Evolutionary conservation across 2,329 filamentous ascomycete genomes (phyloP).

Genomic region (Lojkania enalia): DNA sequence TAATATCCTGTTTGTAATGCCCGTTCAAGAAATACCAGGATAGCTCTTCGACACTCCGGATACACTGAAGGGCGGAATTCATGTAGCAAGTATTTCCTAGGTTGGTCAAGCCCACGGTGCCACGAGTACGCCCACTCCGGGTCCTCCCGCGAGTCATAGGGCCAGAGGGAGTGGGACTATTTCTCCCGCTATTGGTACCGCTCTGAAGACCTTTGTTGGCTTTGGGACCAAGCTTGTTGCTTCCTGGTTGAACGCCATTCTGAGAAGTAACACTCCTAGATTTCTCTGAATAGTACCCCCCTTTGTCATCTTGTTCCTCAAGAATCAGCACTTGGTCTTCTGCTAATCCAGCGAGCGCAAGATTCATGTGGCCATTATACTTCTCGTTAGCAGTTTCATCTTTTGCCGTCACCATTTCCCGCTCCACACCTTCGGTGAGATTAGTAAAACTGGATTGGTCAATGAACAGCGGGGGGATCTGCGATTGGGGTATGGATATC

Average conservation of each 20-base stretch:
- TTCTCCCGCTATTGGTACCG: constrained; percentile 61
- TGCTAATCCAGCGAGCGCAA: constrained; percentile 69
- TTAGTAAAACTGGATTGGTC: constrained; percentile 65
- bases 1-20: constrained; percentile 77
- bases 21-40: constrained; percentile 79
- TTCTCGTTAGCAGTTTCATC: constrained; percentile 75
- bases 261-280: constrained; percentile 49
- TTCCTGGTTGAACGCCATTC: constrained; percentile 52
- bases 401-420: constrained; percentile 64
- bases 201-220: constrained; percentile 45
- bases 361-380: constrained; percentile 72
- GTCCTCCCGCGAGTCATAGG: constrained; percentile 71
- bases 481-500: constrained; percentile 50
- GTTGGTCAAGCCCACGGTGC: constrained; percentile 83
- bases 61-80: constrained; percentile 95
- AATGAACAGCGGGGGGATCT: constrained; percentile 58
- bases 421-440: constrained; percentile 64
- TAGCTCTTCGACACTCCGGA: constrained; percentile 90
- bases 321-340: constrained; percentile 78
- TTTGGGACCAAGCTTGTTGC: constrained; percentile 39
- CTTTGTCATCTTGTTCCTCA: constrained; percentile 67
- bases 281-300: constrained; percentile 59
- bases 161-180: constrained; percentile 66
- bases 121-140: constrained; percentile 69
- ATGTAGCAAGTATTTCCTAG: constrained; percentile 98